Evolutionary conservation across 352 stramenopile species (phyloP).

Genomic region (Phytophthora hybrid): DNA sequence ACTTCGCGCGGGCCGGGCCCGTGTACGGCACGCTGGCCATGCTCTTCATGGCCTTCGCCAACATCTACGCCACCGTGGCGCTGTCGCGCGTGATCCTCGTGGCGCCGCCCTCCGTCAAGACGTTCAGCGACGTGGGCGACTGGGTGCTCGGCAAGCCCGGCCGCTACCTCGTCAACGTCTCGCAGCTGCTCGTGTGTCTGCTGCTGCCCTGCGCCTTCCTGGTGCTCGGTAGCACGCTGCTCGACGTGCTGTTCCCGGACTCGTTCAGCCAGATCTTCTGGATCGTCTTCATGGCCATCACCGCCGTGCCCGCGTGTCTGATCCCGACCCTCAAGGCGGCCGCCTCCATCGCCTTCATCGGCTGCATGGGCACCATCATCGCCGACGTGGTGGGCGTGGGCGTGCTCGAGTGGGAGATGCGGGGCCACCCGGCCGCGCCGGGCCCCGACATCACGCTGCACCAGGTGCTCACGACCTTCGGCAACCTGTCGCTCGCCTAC

Average conservation of each 20-base stretch:
- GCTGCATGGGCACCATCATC: constrained; percentile 44
- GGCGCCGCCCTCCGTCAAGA: constrained; percentile 44
- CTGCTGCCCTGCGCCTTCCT: constrained; percentile 53
- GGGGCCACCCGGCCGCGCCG: constrained; percentile 35
- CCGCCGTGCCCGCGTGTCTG: constrained; percentile 39
- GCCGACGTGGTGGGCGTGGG: constrained; percentile 41
- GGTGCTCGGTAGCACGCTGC: constrained; percentile 57
- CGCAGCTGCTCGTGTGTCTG: constrained; percentile 49
- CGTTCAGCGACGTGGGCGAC: constrained; percentile 50
- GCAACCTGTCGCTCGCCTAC: constrained; percentile 50
- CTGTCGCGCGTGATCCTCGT: constrained; percentile 46
- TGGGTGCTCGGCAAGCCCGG: constrained; percentile 47
- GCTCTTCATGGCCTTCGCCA: constrained; percentile 67
- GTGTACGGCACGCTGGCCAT: constrained; percentile 49
- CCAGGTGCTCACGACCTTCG: constrained; percentile 43
- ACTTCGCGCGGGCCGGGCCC: constrained; percentile 59
- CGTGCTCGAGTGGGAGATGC: constrained; percentile 42
- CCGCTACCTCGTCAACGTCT: constrained; percentile 44
- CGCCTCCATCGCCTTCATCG: constrained; percentile 36
- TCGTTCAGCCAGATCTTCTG: constrained; percentile 55
- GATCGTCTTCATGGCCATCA: constrained; percentile 52
- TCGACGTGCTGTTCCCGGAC: constrained; percentile 60
- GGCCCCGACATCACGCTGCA: constrained; percentile 43
- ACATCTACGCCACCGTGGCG: constrained; percentile 60
- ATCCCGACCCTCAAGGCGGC: constrained; percentile 45